phyloP scores from a whole-genome alignment of 805 yeast species.

The Candida tallmaniae region DNA sequence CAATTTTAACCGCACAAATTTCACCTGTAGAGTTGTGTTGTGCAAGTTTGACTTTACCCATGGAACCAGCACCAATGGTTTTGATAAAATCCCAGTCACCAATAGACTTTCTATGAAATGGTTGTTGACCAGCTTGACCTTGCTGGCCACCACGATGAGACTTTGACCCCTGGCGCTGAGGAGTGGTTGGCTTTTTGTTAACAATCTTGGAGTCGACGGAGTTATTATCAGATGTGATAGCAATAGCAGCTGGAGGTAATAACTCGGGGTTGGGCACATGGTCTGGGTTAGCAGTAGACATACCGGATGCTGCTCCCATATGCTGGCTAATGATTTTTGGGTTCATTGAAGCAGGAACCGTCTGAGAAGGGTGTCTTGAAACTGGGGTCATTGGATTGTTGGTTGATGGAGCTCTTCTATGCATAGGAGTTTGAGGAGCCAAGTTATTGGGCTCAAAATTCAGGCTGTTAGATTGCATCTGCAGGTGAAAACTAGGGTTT shows the following conservation, averaged over 20 bases:
- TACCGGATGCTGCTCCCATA: neutral
- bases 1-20: constrained; percentile 88
- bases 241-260: constrained; percentile 28
- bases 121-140: constrained; percentile 26
- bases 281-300: constrained; percentile 1
- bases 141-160: constrained; percentile 1
- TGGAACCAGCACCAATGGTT: constrained; percentile 96
- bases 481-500: constrained; percentile 12
- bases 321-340: constrained; percentile 10
- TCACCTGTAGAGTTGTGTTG: constrained; percentile 76
- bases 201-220: constrained; percentile 8
- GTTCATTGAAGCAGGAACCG: constrained; percentile 7
- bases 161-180: constrained; percentile 2
- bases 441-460: constrained; percentile 4
- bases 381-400: constrained; percentile 9
- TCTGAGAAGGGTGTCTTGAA: constrained; percentile 7
- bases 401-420: constrained; percentile 10
- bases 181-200: constrained; percentile 4
- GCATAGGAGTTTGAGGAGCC: constrained; percentile 12
- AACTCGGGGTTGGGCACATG: constrained; percentile 14
- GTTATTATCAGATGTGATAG: constrained; percentile 6
- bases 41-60: constrained; percentile 98
- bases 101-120: constrained; percentile 78
- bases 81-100: constrained; percentile 97
- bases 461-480: neutral